Percentiles rank a stretch among this genome's conserved stretches.
Evolutionary conservation across 345 rosid species (phyloP).

Genomic region (Populus simonii): DNA sequence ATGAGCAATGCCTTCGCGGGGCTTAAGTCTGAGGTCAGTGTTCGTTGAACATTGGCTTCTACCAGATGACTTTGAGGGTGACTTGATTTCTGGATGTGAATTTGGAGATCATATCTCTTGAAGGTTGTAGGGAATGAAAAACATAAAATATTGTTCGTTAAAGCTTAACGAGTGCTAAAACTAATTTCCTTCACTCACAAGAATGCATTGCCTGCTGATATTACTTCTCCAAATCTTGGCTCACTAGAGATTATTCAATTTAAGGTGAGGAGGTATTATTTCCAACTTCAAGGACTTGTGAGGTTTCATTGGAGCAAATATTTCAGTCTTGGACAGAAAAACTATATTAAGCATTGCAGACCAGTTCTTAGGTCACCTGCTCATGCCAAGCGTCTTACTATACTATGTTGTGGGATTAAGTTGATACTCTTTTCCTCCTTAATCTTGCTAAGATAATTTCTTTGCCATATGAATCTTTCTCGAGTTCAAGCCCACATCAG

Average conservation of each 20-base stretch:
- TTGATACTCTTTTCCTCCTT: not conserved
- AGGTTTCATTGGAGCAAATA: not conserved
- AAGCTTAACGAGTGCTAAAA: not conserved
- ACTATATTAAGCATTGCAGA: constrained; percentile 4
- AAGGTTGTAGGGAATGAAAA: constrained; percentile 4
- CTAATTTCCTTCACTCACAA: not conserved
- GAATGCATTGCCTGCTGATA: not conserved
- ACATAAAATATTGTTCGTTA: not conserved
- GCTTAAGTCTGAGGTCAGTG: not conserved
- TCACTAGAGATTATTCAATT: constrained; percentile 7
- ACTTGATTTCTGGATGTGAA: constrained; percentile 5
- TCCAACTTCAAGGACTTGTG: not conserved
- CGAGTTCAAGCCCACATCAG: not conserved
- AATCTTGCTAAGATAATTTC: no score
- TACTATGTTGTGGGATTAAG: constrained; percentile 6
- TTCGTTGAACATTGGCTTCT: not conserved
- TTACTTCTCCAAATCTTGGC: constrained; percentile 5
- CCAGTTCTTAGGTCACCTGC: not conserved
- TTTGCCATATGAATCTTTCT: not conserved
- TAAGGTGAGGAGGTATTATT: not conserved
- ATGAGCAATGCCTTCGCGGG: not conserved
- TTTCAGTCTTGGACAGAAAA: constrained; percentile 10
- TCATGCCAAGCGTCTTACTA: not conserved
- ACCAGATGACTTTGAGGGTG: not conserved
- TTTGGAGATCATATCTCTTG: not conserved